Percentiles rank a stretch among this genome's conserved stretches.
These are phyloP conservation scores for Trichoderma cornu-damae DNA, from an alignment of 2,329 filamentous ascomycete species.

Conservation along the genomic window DNA sequence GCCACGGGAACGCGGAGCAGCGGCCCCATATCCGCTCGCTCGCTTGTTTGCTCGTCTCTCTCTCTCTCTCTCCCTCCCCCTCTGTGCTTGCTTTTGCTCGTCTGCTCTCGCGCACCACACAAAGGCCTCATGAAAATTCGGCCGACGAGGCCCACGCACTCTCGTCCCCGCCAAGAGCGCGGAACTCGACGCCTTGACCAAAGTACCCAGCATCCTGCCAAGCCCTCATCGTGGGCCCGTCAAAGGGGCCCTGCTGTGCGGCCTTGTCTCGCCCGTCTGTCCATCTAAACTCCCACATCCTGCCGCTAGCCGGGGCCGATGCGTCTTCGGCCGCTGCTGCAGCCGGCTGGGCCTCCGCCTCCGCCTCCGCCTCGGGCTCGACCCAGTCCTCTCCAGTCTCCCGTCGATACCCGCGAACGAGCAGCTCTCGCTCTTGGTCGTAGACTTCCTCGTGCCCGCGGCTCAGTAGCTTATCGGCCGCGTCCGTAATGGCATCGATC, in stretches of 20 bases:
- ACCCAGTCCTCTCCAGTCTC: conserved; percentile 86
- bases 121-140: conserved; percentile 43
- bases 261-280: conserved; percentile 77
- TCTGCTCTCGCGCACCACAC: not conserved
- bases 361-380: conserved; percentile 32
- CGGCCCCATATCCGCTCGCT: conserved; percentile 14
- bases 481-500: conserved; percentile 80
- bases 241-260: conserved; percentile 79
- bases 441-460: conserved; percentile 88
- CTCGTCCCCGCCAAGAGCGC: conserved; percentile 49
- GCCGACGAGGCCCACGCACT: conserved; percentile 47
- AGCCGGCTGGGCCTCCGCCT: not conserved
- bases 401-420: conserved; percentile 75
- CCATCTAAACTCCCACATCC: conserved; percentile 85
- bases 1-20: not conserved
- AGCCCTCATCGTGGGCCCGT: conserved; percentile 76
- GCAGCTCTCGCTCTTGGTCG: conserved; percentile 75
- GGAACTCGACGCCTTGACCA: conserved; percentile 79
- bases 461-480: conserved; percentile 79
- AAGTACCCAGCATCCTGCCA: conserved; percentile 95
- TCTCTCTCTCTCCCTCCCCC: not conserved
- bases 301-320: conserved; percentile 23
- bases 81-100: not conserved
- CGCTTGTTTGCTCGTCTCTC: not conserved
- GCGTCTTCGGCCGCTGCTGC: not conserved